Conservation (phyloP, 2,329 filamentous ascomycete species). For the Ophiosphaerella narmari region DNA sequence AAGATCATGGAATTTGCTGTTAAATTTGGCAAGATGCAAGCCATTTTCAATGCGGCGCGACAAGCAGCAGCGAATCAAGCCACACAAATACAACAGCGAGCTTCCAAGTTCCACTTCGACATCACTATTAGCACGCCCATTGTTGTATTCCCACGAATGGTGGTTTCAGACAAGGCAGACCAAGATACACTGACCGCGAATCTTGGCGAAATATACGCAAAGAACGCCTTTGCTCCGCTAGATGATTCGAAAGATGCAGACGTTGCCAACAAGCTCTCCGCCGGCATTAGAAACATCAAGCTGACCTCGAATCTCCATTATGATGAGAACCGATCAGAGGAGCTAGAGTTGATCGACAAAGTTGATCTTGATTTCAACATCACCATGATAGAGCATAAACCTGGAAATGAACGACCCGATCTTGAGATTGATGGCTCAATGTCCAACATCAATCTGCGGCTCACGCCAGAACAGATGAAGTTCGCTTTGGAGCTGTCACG, state of each 20-base stretch:
- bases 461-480: slow-evolving; percentile 90
- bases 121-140: slow-evolving; percentile 94
- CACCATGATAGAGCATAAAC: slow-evolving; percentile 84
- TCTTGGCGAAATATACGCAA: slow-evolving; percentile 94
- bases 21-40: slow-evolving; percentile 99
- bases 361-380: slow-evolving; percentile 93
- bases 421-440: slow-evolving; percentile 89
- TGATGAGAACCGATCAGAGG: slow-evolving; percentile 70
- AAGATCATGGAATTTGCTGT: slow-evolving; percentile 98
- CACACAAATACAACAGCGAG: slow-evolving; percentile 87
- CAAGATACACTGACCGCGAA: slow-evolving; percentile 90
- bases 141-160: slow-evolving; percentile 84
- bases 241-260: slow-evolving; percentile 75
- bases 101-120: slow-evolving; percentile 90
- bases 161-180: slow-evolving; percentile 69
- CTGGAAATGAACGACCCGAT: slow-evolving; percentile 79
- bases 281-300: slow-evolving; percentile 89
- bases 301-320: slow-evolving; percentile 91
- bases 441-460: slow-evolving; percentile 87
- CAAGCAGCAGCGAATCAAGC: slow-evolving; percentile 94
- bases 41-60: slow-evolving; percentile 94
- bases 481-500: slow-evolving; percentile 86
- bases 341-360: slow-evolving; percentile 95
- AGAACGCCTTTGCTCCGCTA: slow-evolving; percentile 86
- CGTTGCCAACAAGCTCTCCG: slow-evolving; percentile 85